Percentiles rank a stretch among this genome's conserved stretches.
These are phyloP conservation scores for Trichophyton equinum DNA, from an alignment of 2,329 filamentous ascomycete species.

Conservation along the genomic window DNA sequence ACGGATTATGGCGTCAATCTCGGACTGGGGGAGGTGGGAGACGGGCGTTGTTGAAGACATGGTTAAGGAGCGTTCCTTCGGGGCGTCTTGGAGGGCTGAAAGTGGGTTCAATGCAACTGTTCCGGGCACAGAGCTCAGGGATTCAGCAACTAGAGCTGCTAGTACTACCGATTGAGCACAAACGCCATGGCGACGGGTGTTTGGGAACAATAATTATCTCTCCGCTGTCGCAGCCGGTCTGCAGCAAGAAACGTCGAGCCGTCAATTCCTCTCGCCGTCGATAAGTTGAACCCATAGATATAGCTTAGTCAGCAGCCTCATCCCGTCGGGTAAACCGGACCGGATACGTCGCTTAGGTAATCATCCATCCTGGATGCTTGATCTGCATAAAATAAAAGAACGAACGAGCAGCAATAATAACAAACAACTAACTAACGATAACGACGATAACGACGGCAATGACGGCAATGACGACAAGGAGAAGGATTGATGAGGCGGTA, in stretches of 20 bases:
- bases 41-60: constrained; percentile 19
- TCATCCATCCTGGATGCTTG: no score
- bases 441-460: neutral
- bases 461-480: neutral
- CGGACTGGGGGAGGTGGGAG: constrained; percentile 33
- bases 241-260: neutral
- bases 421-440: no score
- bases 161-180: neutral
- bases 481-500: neutral
- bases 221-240: neutral
- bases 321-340: neutral
- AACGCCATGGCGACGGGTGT: neutral
- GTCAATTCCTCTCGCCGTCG: neutral
- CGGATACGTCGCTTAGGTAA: neutral
- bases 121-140: neutral
- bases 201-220: neutral
- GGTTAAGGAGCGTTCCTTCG: neutral
- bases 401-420: no score
- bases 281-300: neutral
- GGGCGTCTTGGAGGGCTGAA: neutral
- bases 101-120: neutral
- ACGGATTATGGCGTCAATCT: constrained; percentile 37
- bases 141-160: neutral
- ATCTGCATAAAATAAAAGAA: no score
- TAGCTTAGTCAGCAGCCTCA: neutral